Percentiles rank a stretch among this genome's conserved stretches.
Evolutionary conservation across 768 basidiomycete genomes (phyloP).

Genomic region (Asterophora parasitica): DNA sequence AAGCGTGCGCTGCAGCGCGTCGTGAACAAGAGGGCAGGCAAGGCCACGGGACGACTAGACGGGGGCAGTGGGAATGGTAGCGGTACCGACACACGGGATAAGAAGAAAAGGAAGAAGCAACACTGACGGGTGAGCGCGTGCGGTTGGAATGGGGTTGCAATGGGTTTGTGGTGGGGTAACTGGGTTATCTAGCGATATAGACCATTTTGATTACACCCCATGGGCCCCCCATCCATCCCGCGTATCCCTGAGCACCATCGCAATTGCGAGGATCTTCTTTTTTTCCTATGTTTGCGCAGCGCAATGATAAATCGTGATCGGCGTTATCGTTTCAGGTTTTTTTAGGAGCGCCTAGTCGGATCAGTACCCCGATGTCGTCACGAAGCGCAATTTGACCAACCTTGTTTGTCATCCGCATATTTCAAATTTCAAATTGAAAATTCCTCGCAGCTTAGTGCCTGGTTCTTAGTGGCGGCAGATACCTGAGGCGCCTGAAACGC

Average conservation of each 20-base stretch:
- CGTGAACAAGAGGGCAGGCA: constrained; percentile 48
- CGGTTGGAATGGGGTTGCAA: too few relatives aligned
- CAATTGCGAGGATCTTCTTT: too few relatives aligned
- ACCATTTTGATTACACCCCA: neutral
- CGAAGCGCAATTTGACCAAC: neutral
- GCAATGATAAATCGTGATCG: too few relatives aligned
- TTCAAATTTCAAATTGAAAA: neutral
- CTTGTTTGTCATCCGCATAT: neutral
- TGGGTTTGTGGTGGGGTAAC: too few relatives aligned
- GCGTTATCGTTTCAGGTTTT: neutral
- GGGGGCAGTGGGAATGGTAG: constrained; percentile 16
- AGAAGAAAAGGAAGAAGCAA: constrained; percentile 31
- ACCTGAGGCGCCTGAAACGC: neutral
- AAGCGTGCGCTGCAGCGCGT: constrained; percentile 59
- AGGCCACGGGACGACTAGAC: constrained; percentile 23
- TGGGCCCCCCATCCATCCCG: neutral
- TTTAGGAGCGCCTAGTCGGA: neutral
- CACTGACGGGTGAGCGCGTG: too few relatives aligned
- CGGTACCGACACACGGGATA: constrained; percentile 19
- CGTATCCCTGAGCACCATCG: too few relatives aligned
- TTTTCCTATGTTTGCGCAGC: too few relatives aligned
- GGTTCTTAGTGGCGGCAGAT: too few relatives aligned
- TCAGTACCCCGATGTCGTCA: neutral
- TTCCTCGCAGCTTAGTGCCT: neutral
- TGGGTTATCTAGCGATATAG: too few relatives aligned